Evolutionary conservation across 2,329 filamentous ascomycete species (phyloP).

Genomic region (Pezicula neosporulosa): DNA sequence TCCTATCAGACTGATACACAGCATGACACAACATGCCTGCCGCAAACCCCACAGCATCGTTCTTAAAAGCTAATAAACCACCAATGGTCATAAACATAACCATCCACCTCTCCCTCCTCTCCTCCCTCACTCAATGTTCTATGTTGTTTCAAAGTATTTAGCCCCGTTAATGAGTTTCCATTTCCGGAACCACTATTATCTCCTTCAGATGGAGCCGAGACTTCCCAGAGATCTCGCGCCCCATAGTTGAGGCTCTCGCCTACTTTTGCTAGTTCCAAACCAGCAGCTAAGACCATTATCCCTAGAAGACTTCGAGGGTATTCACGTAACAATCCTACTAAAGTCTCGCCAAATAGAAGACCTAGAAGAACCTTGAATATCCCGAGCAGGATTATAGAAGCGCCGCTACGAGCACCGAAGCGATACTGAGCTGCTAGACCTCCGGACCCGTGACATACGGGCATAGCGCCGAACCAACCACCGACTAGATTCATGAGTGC

Average conservation of each 20-base stretch:
- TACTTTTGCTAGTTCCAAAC: slow-evolving; percentile 81
- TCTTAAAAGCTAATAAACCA: slow-evolving; percentile 78
- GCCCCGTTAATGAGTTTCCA: too few species aligned
- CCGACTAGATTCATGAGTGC: slow-evolving; percentile 78
- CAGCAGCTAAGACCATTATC: slow-evolving; percentile 86
- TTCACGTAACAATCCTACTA: slow-evolving; percentile 64
- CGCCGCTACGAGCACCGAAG: slow-evolving; percentile 86
- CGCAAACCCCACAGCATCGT: slow-evolving; percentile 83
- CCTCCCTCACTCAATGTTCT: slow-evolving; percentile 59
- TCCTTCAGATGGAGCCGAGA: slow-evolving; percentile 38
- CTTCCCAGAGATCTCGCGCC: slow-evolving; percentile 56
- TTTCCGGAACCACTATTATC: slow-evolving; percentile 18
- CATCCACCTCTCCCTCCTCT: slow-evolving; percentile 74
- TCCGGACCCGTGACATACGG: slow-evolving; percentile 88
- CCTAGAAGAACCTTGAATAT: slow-evolving; percentile 73
- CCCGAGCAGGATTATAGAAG: slow-evolving; percentile 78
- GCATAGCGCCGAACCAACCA: slow-evolving; percentile 94
- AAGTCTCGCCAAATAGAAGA: slow-evolving; percentile 67
- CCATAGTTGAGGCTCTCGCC: slow-evolving; percentile 80
- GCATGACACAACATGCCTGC: slow-evolving; percentile 79
- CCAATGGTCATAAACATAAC: slow-evolving; percentile 89
- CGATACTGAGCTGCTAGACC: slow-evolving; percentile 87
- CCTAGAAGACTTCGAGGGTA: slow-evolving; percentile 80
- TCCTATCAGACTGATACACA: slow-evolving; percentile 44
- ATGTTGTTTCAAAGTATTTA: slow-evolving; percentile 33